Base-by-base conservation (phyloP, 495 filamentous ascomycete species). In the Xylaria flabelliformis region DNA sequence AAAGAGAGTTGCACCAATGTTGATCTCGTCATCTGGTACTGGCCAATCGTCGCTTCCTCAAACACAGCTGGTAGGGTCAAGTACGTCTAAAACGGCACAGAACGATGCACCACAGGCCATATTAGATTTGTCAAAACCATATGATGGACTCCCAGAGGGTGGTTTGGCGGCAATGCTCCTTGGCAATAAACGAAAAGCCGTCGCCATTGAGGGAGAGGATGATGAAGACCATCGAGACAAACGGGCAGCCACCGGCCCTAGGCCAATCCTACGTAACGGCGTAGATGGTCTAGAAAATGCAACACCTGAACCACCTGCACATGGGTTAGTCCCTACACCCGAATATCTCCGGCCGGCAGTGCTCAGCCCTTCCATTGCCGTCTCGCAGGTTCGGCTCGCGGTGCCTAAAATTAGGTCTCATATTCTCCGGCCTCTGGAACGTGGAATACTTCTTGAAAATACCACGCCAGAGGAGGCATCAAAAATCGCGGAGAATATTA, bases 111-210 rank as follows among this genome's bases (percentile, higher is more conserved):
- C 95, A 4, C 93, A 95, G 75, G 92, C 92, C 24, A 91, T 94
- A 56, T 84, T 99, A 19, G 96, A 99, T 77, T 85, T 98, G 3
- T 96, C 94, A 34, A 97, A 96, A 77, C 97, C 96, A 1, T 98
- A 92, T 73, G 96, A 98, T 79, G 95, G 96, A 13, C 83, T 98
- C 50, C 96, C 96, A 0, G 93, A 93, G 77, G 97, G 97, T 41
- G 96, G 96, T 0, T 84, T 99, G 51, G 88, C 92, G 6, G 85
- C 92, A 19, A 86, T 99, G 79, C 83, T 99, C 0, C 85, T 98
- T 26, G 96, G 97, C 2, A 98, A 97, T 78, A 99, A 98, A 80
- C 89, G 96, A 26, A 97, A 95, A 76, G 86, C 91, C 21, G 88
- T 90, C 19, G 85, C 87, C 4, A 76, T 90, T 0, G 93, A 95